Conservation (phyloP, 1,284 basidiomycete species). For the Tylopilus orsonianus region DNA sequence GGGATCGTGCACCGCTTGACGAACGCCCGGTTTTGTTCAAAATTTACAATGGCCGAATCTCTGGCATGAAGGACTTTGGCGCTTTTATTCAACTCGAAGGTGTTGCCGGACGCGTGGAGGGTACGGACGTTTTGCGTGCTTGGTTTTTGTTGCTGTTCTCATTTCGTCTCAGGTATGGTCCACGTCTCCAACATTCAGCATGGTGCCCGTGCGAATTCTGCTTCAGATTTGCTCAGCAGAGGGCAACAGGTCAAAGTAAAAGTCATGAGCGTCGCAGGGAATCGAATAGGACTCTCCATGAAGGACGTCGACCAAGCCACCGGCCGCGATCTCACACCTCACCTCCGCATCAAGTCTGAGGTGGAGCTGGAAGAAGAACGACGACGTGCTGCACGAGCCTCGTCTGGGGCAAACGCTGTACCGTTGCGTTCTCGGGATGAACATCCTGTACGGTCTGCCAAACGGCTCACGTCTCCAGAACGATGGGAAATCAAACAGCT, state of each 20-base stretch:
- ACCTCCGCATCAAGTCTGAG: slow-evolving; percentile 90
- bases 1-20: slow-evolving; percentile 55
- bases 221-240: slow-evolving; percentile 82
- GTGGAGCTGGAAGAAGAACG: slow-evolving; percentile 87
- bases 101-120: slow-evolving; percentile 82
- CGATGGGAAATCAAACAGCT: slow-evolving; percentile 99
- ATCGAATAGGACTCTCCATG: slow-evolving; percentile 86
- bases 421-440: slow-evolving; percentile 59
- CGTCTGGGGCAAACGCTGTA: slow-evolving; percentile 67
- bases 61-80: slow-evolving; percentile 92
- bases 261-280: slow-evolving; percentile 89
- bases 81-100: slow-evolving; percentile 93
- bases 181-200: slow-evolving; percentile 92
- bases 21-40: slow-evolving; percentile 90
- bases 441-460: slow-evolving; percentile 69
- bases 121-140: slow-evolving; percentile 40
- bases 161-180: slow-evolving; percentile 73
- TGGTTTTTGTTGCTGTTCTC: slow-evolving; percentile 7
- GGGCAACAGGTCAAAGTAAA: slow-evolving; percentile 92
- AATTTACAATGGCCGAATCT: slow-evolving; percentile 89
- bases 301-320: slow-evolving; percentile 94
- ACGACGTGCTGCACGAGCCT: slow-evolving; percentile 55
- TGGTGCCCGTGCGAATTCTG: slow-evolving; percentile 81
- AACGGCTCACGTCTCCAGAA: slow-evolving; percentile 93
- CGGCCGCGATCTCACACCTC: slow-evolving; percentile 90